phyloP scores from a whole-genome alignment of 805 yeast species.

The Wickerhamiella spandovensis region DNA sequence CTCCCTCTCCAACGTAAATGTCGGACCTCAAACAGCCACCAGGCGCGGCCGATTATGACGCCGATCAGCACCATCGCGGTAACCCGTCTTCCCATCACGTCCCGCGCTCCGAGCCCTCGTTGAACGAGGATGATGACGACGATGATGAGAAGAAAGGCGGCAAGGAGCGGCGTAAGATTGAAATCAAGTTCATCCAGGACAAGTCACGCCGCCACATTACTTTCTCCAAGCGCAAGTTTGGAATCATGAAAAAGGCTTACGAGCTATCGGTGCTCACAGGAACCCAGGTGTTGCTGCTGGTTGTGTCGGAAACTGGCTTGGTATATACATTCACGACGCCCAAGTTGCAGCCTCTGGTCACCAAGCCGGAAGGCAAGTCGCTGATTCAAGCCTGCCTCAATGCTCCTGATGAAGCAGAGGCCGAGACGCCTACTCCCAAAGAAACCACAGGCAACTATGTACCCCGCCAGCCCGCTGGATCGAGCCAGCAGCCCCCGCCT shows the following conservation, averaged over 20 bases:
- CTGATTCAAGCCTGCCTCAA: constrained; percentile 92
- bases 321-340: constrained; percentile 99
- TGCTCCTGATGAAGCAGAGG: constrained; percentile 66
- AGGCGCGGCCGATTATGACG: neutral
- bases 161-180: constrained; percentile 71
- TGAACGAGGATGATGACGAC: constrained; percentile 27
- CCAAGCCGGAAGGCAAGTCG: constrained; percentile 94
- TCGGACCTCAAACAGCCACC: neutral
- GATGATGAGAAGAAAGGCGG: constrained; percentile 31
- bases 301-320: constrained; percentile 95
- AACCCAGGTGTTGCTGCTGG: constrained; percentile 86
- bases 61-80: neutral
- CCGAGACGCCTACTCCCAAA: constrained; percentile 3
- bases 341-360: constrained; percentile 92
- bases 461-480: constrained; percentile 1
- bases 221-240: constrained; percentile 95
- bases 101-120: neutral
- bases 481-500: neutral
- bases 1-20: neutral
- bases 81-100: neutral
- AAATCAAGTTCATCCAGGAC: constrained; percentile 93
- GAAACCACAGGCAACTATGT: neutral
- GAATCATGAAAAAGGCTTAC: constrained; percentile 99
- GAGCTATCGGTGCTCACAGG: constrained; percentile 94
- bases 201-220: constrained; percentile 97